A percentile compares a stretch with the other conserved stretches of the same genome.
Evolutionary conservation across 768 basidiomycete genomes (phyloP).

Genomic region (Pleurotus tuoliensis): DNA sequence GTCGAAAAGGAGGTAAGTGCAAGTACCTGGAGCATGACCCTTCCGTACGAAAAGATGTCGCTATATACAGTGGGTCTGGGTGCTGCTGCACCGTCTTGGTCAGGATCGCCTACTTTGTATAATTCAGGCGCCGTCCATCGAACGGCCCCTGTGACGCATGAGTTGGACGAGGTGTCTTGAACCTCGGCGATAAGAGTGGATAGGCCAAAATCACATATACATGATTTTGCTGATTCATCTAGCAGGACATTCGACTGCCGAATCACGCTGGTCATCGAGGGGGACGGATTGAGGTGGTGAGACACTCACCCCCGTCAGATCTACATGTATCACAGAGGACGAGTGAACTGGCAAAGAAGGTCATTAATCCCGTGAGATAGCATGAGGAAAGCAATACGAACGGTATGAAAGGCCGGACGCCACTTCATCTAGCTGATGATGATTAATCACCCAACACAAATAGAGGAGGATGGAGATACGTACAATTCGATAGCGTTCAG

Average conservation of each 20-base stretch:
- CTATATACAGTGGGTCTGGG: background rate
- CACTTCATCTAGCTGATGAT: background rate
- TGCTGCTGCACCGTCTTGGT: background rate
- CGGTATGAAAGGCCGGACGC: constrained; percentile 2
- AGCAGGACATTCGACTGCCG: constrained; percentile 1
- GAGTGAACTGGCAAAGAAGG: background rate
- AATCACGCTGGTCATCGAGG: background rate
- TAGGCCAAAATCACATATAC: constrained; percentile 5
- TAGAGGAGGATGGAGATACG: background rate
- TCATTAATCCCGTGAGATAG: background rate
- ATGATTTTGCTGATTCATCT: background rate
- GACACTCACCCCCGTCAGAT: constrained; percentile 1
- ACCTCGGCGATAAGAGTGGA: constrained; percentile 2
- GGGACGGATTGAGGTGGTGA: background rate
- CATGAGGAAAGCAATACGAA: background rate
- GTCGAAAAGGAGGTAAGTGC: background rate
- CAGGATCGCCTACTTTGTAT: background rate
- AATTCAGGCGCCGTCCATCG: constrained; percentile 5
- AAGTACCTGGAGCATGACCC: constrained; percentile 2
- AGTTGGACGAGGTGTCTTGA: constrained; percentile 2
- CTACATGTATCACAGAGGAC: background rate
- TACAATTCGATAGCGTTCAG: constrained; percentile 4
- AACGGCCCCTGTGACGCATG: background rate
- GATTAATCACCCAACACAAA: background rate
- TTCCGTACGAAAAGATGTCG: constrained; percentile 1